Conservation (phyloP, 768 basidiomycete genomes). For the Lactarius indigo region DNA sequence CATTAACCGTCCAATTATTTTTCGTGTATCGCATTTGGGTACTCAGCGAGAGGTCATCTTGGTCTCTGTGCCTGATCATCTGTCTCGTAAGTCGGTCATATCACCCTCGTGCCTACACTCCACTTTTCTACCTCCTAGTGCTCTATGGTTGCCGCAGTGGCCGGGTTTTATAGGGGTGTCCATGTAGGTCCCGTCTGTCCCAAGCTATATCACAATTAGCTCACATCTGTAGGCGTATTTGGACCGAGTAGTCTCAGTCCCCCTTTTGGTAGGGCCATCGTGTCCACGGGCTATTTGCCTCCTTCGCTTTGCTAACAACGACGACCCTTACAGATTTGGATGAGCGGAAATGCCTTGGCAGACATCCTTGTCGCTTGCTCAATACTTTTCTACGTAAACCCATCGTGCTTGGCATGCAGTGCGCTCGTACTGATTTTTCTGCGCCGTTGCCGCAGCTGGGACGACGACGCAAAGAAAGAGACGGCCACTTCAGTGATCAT, state of each 20-base stretch:
- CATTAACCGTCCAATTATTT: conserved; percentile 6
- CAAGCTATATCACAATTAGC: neutral
- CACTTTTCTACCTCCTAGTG: neutral
- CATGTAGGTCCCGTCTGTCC: neutral
- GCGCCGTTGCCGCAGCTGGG: neutral
- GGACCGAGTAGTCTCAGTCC: too few species aligned
- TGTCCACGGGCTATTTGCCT: neutral
- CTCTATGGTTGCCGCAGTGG: neutral
- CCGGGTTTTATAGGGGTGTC: neutral
- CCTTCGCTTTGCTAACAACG: neutral
- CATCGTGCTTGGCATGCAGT: neutral
- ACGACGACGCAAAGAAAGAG: neutral
- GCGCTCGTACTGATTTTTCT: neutral
- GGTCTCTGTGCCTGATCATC: neutral
- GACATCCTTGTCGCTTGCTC: conserved; percentile 8
- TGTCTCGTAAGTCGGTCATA: neutral
- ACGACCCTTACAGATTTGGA: conserved; percentile 2
- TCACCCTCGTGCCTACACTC: neutral
- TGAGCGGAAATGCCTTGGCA: conserved; percentile 6
- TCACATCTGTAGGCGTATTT: conserved; percentile 2
- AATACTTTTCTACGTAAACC: conserved; percentile 5
- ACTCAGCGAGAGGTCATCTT: neutral
- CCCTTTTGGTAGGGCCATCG: neutral
- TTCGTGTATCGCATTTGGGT: too few species aligned
- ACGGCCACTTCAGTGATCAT: neutral